Base-by-base conservation (phyloP, 1,139 yeast species). In the Pichia sp. region DNA sequence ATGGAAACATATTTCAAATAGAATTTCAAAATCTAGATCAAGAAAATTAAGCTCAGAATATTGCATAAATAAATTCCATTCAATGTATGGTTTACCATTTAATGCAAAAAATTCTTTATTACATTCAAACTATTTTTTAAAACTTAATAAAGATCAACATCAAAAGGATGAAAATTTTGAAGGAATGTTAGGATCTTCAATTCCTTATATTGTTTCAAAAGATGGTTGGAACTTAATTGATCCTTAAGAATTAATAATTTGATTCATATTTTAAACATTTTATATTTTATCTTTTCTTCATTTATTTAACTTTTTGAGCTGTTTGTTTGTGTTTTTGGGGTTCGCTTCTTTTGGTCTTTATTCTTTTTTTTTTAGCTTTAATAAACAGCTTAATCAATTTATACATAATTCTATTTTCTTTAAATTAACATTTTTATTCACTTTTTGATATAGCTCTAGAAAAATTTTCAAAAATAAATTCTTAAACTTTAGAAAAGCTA, bases 1-100 rank as follows among this genome's bases (percentile, higher is more conserved):
- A 44, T 65, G 68, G 67, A 65, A 65, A 43, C 57, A 56, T 36
- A 43, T 63, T 7, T 58, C 67, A 3, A 61, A 60, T 44, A 59
- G 55, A 46, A 40, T 64, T 5, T 63, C 68, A 3, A 64, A 63
- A 43, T 32, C 45, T 39, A 53, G 63, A 49, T 57, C 63, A 18
- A 64, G 63, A 47, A 65, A 65, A 42, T 39, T 65, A 28, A 60
- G 51, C 31, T 40, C 65, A 2, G 68, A 65, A 26, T 62, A 53
- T 46, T 61, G 65, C 38, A 53, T 56, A n/a, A 47, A 47, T 26
- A 65, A 64, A 45, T 59, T 57, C 45, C 68, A 65, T 51, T 58
- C 60, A 34, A 62, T 65, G 65, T 63, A 57, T 44, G 52, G 55
- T 9, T 47, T 65, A 25, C 68, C 68, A 0, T 62, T 58, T 40